These are phyloP conservation scores for Magnolia officinalis DNA, from an alignment of 164 flowering plant genomes.

Conservation along the genomic window DNA sequence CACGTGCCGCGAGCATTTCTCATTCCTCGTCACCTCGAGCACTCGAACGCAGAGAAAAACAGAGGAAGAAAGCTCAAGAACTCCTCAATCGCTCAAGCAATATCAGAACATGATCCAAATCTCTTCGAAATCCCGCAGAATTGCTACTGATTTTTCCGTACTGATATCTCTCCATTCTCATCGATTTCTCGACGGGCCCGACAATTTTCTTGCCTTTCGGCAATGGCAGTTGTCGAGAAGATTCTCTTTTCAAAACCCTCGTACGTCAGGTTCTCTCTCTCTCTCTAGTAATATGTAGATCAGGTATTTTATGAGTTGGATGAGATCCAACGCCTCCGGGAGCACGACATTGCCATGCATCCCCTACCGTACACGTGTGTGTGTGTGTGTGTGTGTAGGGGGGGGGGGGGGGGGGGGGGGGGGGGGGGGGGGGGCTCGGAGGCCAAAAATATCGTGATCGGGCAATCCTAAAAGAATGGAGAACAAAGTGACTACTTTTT, in stretches of 20 bases:
- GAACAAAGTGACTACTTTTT: neutral
- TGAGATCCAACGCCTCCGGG: neutral
- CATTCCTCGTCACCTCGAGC: too few species aligned
- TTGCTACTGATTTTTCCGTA: neutral
- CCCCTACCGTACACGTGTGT: too few species aligned
- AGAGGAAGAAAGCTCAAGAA: too few species aligned
- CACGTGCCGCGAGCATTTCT: too few species aligned
- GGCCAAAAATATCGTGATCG: neutral
- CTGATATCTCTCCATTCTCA: neutral
- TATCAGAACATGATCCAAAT: slow-evolving; percentile 3
- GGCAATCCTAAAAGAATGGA: neutral
- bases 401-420: too few species aligned
- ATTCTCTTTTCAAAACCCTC: neutral
- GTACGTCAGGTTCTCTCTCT: slow-evolving; percentile 3
- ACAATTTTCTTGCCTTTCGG: neutral
- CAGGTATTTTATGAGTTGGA: neutral
- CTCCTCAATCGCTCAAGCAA: too few species aligned
- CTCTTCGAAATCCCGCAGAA: neutral
- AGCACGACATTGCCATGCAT: neutral
- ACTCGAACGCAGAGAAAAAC: too few species aligned
- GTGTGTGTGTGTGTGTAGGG: too few species aligned
- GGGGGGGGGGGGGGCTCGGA: neutral
- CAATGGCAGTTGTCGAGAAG: slow-evolving; percentile 5
- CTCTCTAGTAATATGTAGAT: neutral
- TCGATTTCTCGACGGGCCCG: neutral